Conservation (phyloP, 768 basidiomycete species). For the Boletus tomentosulus region DNA sequence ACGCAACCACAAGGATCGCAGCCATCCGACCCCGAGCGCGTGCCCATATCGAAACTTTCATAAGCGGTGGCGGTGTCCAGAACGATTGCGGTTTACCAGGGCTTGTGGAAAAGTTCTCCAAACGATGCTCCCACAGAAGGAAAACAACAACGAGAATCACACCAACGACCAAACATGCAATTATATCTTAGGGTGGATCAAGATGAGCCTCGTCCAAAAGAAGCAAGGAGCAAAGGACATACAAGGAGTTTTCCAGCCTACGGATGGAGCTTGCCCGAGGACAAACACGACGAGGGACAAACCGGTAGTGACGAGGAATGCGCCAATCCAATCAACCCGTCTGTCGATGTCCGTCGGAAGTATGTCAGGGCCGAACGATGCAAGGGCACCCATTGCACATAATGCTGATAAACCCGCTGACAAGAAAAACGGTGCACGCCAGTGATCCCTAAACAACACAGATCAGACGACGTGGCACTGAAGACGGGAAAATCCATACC, state of each 20-base stretch:
- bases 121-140: slow-evolving; percentile 59
- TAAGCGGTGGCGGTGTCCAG: slow-evolving; percentile 54
- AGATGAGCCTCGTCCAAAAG: slow-evolving; percentile 17
- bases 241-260: slow-evolving; percentile 62
- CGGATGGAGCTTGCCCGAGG: slow-evolving; percentile 62
- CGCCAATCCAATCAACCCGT: slow-evolving; percentile 77
- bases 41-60: slow-evolving; percentile 59
- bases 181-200: slow-evolving; percentile 49
- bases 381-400: slow-evolving; percentile 47
- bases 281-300: slow-evolving; percentile 71
- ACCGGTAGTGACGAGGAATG: slow-evolving; percentile 57
- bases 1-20: slow-evolving; percentile 59
- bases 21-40: slow-evolving; percentile 61
- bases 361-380: slow-evolving; percentile 57
- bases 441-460: slow-evolving; percentile 36
- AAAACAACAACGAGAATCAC: slow-evolving; percentile 54
- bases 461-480: neutral
- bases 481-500: slow-evolving; percentile 23
- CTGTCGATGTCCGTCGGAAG: slow-evolving; percentile 36
- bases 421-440: slow-evolving; percentile 67
- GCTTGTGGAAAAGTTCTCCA: slow-evolving; percentile 38
- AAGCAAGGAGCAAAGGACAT: slow-evolving; percentile 13
- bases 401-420: slow-evolving; percentile 52
- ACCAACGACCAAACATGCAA: slow-evolving; percentile 61
- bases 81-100: slow-evolving; percentile 20